phyloP scores from a whole-genome alignment of 495 filamentous ascomycete genomes.

The Penicillium daleae region DNA sequence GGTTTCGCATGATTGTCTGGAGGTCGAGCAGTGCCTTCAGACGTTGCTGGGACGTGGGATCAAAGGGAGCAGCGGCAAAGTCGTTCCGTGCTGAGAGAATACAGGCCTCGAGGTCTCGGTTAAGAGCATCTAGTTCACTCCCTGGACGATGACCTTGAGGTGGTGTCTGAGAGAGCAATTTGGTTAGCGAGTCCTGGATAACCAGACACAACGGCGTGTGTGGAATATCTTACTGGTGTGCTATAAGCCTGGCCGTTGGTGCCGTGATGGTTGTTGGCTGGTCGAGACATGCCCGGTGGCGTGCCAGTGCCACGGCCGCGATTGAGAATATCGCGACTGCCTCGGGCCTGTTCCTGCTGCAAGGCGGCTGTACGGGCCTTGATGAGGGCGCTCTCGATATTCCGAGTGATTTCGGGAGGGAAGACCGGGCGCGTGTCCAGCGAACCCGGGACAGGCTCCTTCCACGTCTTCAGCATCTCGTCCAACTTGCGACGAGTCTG shows the following conservation, averaged over 20 bases:
- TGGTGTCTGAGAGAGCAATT: conserved; percentile 36
- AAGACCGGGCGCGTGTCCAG: conserved; percentile 89
- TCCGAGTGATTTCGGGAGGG: conserved; percentile 75
- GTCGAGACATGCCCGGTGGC: conserved; percentile 49
- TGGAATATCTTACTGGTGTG: conserved; percentile 35
- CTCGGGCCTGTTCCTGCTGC: conserved; percentile 68
- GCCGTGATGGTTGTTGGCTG: conserved; percentile 34
- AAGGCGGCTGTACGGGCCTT: conserved; percentile 79
- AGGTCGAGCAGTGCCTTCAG: conserved; percentile 87
- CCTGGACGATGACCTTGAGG: conserved; percentile 35
- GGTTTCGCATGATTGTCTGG: conserved; percentile 75
- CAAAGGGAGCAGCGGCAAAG: conserved; percentile 71
- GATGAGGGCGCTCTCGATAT: conserved; percentile 92
- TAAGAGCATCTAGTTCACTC: conserved; percentile 67
- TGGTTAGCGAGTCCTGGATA: neutral
- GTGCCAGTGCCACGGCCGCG: conserved; percentile 58
- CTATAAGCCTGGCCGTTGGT: conserved; percentile 42
- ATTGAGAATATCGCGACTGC: conserved; percentile 64
- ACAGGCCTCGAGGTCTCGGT: conserved; percentile 77
- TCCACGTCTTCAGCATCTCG: conserved; percentile 98
- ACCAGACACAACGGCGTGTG: too few relatives aligned
- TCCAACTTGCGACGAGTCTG: conserved; percentile 86
- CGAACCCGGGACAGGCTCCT: conserved; percentile 91
- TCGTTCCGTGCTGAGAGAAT: conserved; percentile 70
- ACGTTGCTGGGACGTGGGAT: conserved; percentile 72